Base-by-base conservation (phyloP, 257 asterid species). In the Petrea volubilis region DNA sequence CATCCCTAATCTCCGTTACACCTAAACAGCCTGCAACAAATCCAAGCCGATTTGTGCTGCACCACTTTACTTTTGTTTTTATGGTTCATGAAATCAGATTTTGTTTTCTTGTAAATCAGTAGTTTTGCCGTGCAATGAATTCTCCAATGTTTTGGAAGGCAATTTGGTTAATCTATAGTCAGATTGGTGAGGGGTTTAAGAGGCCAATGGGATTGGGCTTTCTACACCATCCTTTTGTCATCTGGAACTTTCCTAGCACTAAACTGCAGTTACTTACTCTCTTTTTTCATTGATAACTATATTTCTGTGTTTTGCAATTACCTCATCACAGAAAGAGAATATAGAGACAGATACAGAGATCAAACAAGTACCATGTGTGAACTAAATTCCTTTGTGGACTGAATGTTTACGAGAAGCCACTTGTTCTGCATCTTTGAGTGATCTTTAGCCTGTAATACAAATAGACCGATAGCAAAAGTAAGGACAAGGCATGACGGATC, bases 391-490 rank as follows among this genome's bases (percentile, higher is more conserved):
- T 67, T 83, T 38, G 93, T 88, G 43, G 98, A 95, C 81, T 95
- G 99, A 85, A 95, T 79, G 89, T 92, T 95, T 46, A 92, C 85
- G 59, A 95, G 80, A 68, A 92, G 98, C 99, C 99, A 95, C 73
- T 87, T 92, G 75, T 92, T 84, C 85, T 83, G 92, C 24, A 43
- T 40, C 75, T 77, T 92, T 6, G 98, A 94, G 64, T 84, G 71
- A 80, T 92, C 98, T 82, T 95, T 95, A 14, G 98, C 98, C 99
- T 95, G 95, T 10, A 25, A 63, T 25, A 70, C 36, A 47, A 67
- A 71, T 25, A 76, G 40, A 46, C 33, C 14, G 41, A 57, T 43
- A 75, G 77, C 36, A 74, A 44, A 28, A 70, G 36, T 40, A 60
- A 38, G 58, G 18, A 64, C 53, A 6, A 47, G 33, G 51, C 52